Conservation (phyloP, 1,139 yeast genomes). For the Magnusiomyces sp. region DNA sequence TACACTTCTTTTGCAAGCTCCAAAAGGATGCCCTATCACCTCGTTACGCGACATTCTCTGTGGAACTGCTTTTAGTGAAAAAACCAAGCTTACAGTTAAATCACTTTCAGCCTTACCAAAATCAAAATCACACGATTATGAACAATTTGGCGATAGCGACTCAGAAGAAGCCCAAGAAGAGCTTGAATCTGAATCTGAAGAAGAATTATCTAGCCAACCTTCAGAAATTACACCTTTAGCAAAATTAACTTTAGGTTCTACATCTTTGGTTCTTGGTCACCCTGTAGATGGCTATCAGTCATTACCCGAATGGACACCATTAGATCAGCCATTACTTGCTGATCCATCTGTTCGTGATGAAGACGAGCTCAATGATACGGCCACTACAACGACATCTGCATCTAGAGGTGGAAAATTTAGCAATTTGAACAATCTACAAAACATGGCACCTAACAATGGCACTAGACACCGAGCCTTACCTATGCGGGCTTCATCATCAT, state of each 20-base stretch:
- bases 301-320: slow-evolving; percentile 29
- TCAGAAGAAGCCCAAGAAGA: background rate
- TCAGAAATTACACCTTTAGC: slow-evolving; percentile 15
- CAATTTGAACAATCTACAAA: background rate
- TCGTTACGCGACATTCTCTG: slow-evolving; percentile 18
- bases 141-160: too few species aligned
- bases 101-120: background rate
- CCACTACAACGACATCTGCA: slow-evolving; percentile 7
- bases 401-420: background rate
- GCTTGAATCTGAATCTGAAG: background rate
- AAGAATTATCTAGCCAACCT: background rate
- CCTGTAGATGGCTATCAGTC: slow-evolving; percentile 26
- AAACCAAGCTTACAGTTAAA: too few species aligned
- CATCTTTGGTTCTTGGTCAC: slow-evolving; percentile 29
- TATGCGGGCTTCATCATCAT: background rate
- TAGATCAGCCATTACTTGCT: slow-evolving; percentile 19
- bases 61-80: slow-evolving; percentile 2
- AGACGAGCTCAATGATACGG: slow-evolving; percentile 3
- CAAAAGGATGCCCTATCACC: slow-evolving; percentile 48
- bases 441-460: background rate
- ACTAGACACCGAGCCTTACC: slow-evolving; percentile 1
- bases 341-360: slow-evolving; percentile 29
- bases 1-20: slow-evolving; percentile 69
- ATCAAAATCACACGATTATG: too few species aligned
- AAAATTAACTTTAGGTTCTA: slow-evolving; percentile 27